These are phyloP conservation scores for Eucalyptus decipiens DNA, from an alignment of 345 rosid genomes.

Conservation along the genomic window DNA sequence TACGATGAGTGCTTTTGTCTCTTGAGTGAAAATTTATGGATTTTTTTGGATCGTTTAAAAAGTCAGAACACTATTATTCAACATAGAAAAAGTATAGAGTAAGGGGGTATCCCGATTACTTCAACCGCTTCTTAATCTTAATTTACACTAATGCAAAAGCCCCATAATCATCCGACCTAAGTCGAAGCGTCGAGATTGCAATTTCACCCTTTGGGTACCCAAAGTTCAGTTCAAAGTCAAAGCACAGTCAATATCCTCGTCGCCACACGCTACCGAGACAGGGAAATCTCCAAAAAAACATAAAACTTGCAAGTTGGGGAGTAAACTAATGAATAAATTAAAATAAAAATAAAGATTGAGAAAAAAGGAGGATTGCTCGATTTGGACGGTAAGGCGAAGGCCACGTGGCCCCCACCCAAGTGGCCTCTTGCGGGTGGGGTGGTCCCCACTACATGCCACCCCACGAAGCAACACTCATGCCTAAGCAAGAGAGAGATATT, in stretches of 20 bases:
- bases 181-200: neutral
- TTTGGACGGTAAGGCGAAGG: neutral
- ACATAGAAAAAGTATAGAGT: neutral
- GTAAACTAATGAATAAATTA: neutral
- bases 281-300: neutral
- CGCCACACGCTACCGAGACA: neutral
- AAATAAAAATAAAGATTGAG: too few relatives aligned
- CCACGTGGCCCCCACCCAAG: neutral
- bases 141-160: neutral
- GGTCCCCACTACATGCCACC: neutral
- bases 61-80: fast-evolving
- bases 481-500: neutral
- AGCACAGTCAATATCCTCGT: neutral
- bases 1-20: fast-evolving
- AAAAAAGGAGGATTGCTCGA: neutral
- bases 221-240: neutral
- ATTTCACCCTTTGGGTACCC: neutral
- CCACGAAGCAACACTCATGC: neutral
- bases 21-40: fast-evolving
- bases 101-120: neutral
- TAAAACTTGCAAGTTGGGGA: neutral
- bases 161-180: neutral
- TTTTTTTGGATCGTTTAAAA: neutral
- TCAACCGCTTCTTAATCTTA: neutral
- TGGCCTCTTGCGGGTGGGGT: neutral